Base-by-base conservation (phyloP, 192 early-diverging fungal genomes). In the Coemansia erecta region DNA sequence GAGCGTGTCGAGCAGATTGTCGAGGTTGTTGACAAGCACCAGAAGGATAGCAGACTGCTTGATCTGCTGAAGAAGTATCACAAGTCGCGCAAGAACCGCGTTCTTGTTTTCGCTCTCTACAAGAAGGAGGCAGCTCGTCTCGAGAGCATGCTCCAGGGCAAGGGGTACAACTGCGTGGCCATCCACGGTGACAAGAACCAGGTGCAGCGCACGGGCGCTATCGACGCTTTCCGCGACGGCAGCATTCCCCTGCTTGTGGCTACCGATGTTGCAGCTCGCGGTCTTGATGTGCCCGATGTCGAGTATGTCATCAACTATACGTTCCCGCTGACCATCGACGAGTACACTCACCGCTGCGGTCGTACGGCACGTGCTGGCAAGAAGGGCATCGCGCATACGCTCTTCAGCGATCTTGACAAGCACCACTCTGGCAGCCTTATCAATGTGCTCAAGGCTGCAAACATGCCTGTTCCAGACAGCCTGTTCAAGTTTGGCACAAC, bases 271-370 rank as follows among this genome's bases (percentile, higher is more conserved):
- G 92, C 92, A 58, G 90, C 89, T 37, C 87, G 94, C 70, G 94
- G 94, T 43, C 79, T 95, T 19, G 90, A 90, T 65, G 89, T 90
- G 61, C 91, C 94, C 9, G 88, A 94, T 58, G 92, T 98, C 40
- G 93, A 94, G 56, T 91, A 92, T 69, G 97, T 98, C 18, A 91
- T 98, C 68, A 98, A 98, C 76, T 85, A 90, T 50, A 94, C 93
- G 18, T 97, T 94, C 85, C 96, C 96, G n/a, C 78, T 97, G 70
- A 96, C 94, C 45, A 93, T 94, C 57, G 96, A 98, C 72, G 92
- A 94, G 66, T 89, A 91, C 70, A 83, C 90, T 21, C 90, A 93
- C 70, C 91, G 96, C 54, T 96, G 96, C 69, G 97, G 97, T 28
- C 88, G 97, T 57, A 98, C 97, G 5, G 97, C 91, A 9, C 87